These are phyloP conservation scores for Saitozyma sp. DNA, from an alignment of 768 basidiomycete species.

Conservation along the genomic window DNA sequence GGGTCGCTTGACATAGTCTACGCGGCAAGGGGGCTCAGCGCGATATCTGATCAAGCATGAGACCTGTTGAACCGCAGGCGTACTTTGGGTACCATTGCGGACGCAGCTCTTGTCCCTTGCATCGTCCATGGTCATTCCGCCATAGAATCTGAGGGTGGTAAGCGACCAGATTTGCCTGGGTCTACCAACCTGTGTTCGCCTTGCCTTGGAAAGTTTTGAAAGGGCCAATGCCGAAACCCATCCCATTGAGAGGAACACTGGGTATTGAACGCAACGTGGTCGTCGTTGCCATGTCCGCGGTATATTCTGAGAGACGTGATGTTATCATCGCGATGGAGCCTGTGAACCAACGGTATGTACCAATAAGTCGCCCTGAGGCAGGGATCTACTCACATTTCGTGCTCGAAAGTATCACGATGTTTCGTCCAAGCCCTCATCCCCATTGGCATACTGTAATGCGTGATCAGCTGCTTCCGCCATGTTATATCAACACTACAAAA, in stretches of 20 bases:
- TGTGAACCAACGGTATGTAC: too few relatives aligned
- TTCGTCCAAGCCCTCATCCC: constrained; percentile 2
- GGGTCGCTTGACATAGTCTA: constrained; percentile 19
- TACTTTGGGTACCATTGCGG: not conserved
- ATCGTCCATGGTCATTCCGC: not conserved
- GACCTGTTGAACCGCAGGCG: too few relatives aligned
- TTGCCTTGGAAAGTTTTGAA: not conserved
- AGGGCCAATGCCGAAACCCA: constrained; percentile 14
- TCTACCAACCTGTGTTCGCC: not conserved
- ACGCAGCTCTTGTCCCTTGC: not conserved
- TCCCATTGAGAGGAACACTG: constrained; percentile 15
- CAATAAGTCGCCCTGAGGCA: too few relatives aligned
- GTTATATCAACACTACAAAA: too few relatives aligned
- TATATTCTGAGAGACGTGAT: too few relatives aligned
- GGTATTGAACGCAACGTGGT: constrained; percentile 8
- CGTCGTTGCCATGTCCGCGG: constrained; percentile 6
- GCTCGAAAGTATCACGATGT: constrained; percentile 1
- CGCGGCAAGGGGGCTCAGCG: too few relatives aligned
- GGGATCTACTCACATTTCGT: constrained; percentile 3
- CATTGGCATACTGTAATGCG: constrained; percentile 2
- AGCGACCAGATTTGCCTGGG: not conserved
- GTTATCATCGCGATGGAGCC: too few relatives aligned
- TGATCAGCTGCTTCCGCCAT: too few relatives aligned
- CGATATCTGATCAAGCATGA: too few relatives aligned
- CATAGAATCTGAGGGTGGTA: not conserved